phyloP scores from a whole-genome alignment of 305 asterid genomes.

The Fraxinus latifolia region DNA sequence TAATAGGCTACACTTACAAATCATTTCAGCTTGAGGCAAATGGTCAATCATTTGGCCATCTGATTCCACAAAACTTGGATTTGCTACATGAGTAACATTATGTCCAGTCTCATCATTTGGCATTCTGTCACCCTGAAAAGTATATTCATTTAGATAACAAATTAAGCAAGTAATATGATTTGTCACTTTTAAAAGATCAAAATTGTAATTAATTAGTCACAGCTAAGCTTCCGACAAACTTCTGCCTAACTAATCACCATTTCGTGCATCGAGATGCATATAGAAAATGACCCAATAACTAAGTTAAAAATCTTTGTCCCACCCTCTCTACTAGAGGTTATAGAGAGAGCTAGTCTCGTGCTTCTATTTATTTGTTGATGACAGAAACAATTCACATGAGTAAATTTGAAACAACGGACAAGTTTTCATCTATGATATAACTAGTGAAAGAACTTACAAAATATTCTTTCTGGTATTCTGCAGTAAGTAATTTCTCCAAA shows the following conservation, averaged over 20 bases:
- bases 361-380: slow-evolving; percentile 3
- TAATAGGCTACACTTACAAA: slow-evolving; percentile 51
- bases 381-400: not conserved
- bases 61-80: slow-evolving; percentile 40
- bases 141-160: slow-evolving; percentile 26
- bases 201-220: slow-evolving; percentile 2
- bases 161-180: not conserved
- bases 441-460: slow-evolving; percentile 56
- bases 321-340: not conserved
- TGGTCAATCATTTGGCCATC: slow-evolving; percentile 39
- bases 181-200: slow-evolving; percentile 1
- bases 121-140: slow-evolving; percentile 59
- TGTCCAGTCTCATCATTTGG: slow-evolving; percentile 43
- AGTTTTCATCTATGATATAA: slow-evolving; percentile 10
- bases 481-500: slow-evolving; percentile 75
- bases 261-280: not conserved
- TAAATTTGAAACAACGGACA: not conserved
- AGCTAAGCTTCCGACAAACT: slow-evolving; percentile 12
- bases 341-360: not conserved
- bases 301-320: not conserved
- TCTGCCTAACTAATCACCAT: not conserved
- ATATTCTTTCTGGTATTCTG: slow-evolving; percentile 61
- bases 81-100: slow-evolving; percentile 43
- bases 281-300: not conserved
- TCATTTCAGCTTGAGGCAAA: slow-evolving; percentile 54